Evolutionary conservation across 805 yeast species (phyloP), one percentile per base, ranked within the genome.

Genomic region (Schwanniomyces vanrijiae): DNA sequence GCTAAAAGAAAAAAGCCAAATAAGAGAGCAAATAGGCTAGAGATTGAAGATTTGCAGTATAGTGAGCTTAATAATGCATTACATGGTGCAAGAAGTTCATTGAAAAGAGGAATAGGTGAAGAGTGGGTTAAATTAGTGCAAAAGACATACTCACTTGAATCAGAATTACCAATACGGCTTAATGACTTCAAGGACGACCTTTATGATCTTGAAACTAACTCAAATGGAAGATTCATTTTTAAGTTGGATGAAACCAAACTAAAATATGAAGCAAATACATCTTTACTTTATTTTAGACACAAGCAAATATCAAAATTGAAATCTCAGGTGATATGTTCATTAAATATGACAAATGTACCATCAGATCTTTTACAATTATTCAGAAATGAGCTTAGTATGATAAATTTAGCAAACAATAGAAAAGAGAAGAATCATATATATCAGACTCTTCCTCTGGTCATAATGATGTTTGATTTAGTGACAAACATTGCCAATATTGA

Each of bases 31-130:
- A 37, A 40, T 34, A 47, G 40, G 11, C 43, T 59, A 28, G 43
- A 45, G 18, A 57, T 59, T 24, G 60, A 48, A 28, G 57, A 56
- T 38, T 44, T 54, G 28, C 45, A 50, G 21, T 56, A 52, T 33
- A 26, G 46, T n/a, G 55, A 55, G 21, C 43, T 56, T 19, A 50
- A 53, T 40, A 46, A 50, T 14, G 22, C 42, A 31, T 49, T 47
- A 21, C 55, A 52, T 24, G 22, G 22, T 14, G 39, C 37, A 14
- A 22, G n/a, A 16, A 24, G 38, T 34, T 21, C 21, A 7, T 42
- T 20, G 11, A 44, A 20, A 29, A 29, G 22, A 11, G 44, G 40
- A 16, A 42, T 22, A 14, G 40, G 43, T n/a, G 44, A 40, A 10
- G 45, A 45, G 16, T 47, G 53, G 47, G 45, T 56, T n/a, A 28